Evolutionary conservation across 176 grass and related monocot species (phyloP).

Genomic region (Tuctoria greenei): DNA sequence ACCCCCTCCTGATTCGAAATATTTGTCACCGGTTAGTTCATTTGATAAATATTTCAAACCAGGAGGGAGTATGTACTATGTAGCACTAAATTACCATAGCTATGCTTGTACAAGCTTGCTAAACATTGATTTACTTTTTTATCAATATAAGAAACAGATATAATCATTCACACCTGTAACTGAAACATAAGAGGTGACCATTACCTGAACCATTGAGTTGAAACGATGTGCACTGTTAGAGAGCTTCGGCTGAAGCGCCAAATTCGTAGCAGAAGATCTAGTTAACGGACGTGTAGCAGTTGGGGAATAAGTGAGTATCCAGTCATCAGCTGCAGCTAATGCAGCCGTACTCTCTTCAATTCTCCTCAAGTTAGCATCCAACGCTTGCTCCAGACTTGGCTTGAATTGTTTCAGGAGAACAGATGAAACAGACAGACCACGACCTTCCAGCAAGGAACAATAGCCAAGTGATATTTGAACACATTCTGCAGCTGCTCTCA

Average conservation of each 20-base stretch:
- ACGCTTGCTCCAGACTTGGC: slow-evolving; percentile 85
- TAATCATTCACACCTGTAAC: slow-evolving; percentile 8
- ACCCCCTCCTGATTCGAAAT: too few species aligned
- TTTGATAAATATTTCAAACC: too few species aligned
- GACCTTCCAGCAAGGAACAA: slow-evolving; percentile 88
- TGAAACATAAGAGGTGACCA: slow-evolving; percentile 14
- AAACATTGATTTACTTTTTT: slow-evolving; percentile 5
- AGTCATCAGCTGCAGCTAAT: slow-evolving; percentile 84
- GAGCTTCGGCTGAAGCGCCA: slow-evolving; percentile 76
- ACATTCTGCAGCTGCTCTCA: slow-evolving; percentile 90
- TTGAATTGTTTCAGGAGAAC: slow-evolving; percentile 87
- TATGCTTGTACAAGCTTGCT: background rate
- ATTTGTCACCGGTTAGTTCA: too few species aligned
- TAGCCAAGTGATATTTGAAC: slow-evolving; percentile 91
- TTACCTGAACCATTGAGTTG: slow-evolving; percentile 93
- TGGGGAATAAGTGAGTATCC: slow-evolving; percentile 72
- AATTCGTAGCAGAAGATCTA: slow-evolving; percentile 55
- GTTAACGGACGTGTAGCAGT: slow-evolving; percentile 46
- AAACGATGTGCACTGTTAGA: slow-evolving; percentile 88
- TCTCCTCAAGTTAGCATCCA: slow-evolving; percentile 87
- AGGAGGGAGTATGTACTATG: too few species aligned
- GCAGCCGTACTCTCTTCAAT: slow-evolving; percentile 93
- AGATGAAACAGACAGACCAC: slow-evolving; percentile 69
- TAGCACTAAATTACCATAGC: slow-evolving; percentile 1
- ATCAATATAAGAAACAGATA: too few species aligned